Conservation (phyloP, 768 basidiomycete species). For the Obba rivulosa region DNA sequence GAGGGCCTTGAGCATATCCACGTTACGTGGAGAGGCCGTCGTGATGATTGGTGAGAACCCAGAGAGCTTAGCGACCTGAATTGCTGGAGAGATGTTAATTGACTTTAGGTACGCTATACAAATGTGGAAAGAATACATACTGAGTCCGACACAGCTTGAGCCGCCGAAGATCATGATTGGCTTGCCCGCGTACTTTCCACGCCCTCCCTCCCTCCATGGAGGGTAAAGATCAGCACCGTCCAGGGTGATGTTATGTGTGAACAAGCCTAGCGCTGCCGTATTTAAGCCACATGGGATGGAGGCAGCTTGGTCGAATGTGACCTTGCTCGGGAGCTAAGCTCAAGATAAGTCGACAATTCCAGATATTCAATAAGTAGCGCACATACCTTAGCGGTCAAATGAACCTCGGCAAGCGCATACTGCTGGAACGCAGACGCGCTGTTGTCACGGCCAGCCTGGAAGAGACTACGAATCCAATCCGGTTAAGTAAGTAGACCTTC, state of each 20-base stretch:
- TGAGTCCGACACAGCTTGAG: constrained; percentile 22
- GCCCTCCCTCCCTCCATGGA: constrained; percentile 22
- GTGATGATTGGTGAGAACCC: constrained; percentile 27
- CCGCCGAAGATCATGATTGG: constrained; percentile 28
- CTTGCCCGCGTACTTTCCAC: constrained; percentile 25
- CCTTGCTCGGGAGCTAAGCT: constrained; percentile 29
- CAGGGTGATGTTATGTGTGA: neutral
- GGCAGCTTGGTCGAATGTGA: constrained; percentile 34
- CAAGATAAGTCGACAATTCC: constrained; percentile 10
- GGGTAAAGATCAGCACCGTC: constrained; percentile 21
- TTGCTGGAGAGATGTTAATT: constrained; percentile 8
- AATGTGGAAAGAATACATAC: constrained; percentile 8
- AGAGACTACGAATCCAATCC: neutral
- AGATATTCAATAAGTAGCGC: constrained; percentile 9
- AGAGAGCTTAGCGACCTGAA: constrained; percentile 25
- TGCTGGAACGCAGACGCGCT: constrained; percentile 18
- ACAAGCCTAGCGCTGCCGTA: constrained; percentile 18
- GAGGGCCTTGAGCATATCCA: constrained; percentile 17
- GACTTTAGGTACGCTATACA: neutral
- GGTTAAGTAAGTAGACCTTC: neutral
- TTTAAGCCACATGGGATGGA: constrained; percentile 33
- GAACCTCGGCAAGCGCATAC: constrained; percentile 20
- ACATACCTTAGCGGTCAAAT: constrained; percentile 19
- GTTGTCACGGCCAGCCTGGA: constrained; percentile 2
- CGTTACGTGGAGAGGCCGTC: constrained; percentile 23